These are phyloP conservation scores for Chrysoporthe puriensis DNA, from an alignment of 2,329 filamentous ascomycete genomes.

Conservation along the genomic window DNA sequence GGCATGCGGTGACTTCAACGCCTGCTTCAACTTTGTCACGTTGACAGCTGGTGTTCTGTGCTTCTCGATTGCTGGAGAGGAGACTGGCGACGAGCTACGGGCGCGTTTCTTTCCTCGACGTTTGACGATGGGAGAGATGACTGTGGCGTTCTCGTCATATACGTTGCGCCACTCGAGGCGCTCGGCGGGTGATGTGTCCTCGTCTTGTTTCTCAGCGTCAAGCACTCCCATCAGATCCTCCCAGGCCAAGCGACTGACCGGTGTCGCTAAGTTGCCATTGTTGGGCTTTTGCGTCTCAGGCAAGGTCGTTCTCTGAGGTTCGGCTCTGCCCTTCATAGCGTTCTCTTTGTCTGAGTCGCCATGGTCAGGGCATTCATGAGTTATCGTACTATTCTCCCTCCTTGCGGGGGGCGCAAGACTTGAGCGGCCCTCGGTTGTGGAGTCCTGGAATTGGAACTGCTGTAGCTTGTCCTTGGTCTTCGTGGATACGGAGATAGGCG, in stretches of 20 bases:
- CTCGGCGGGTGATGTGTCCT: slow-evolving; percentile 61
- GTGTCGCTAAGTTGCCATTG: slow-evolving; percentile 41
- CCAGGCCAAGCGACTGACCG: slow-evolving; percentile 58
- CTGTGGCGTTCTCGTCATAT: slow-evolving; percentile 45
- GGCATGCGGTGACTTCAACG: slow-evolving; percentile 67
- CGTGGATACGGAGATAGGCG: slow-evolving; percentile 56
- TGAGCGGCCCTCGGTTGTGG: slow-evolving; percentile 30
- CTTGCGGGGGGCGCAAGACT: slow-evolving; percentile 3
- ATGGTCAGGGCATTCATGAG: not conserved
- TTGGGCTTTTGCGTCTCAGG: not conserved
- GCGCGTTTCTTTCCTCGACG: slow-evolving; percentile 67
- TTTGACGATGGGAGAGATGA: slow-evolving; percentile 52
- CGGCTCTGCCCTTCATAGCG: slow-evolving; percentile 27
- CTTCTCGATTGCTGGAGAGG: slow-evolving; percentile 63
- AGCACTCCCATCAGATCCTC: slow-evolving; percentile 59
- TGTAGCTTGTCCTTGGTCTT: slow-evolving; percentile 64
- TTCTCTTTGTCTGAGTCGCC: slow-evolving; percentile 32
- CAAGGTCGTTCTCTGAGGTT: slow-evolving; percentile 10
- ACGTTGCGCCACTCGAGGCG: slow-evolving; percentile 64
- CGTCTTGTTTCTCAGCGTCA: slow-evolving; percentile 47
- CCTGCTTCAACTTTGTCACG: slow-evolving; percentile 59
- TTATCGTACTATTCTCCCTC: not conserved
- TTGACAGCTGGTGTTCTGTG: slow-evolving; percentile 54
- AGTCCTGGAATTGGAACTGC: slow-evolving; percentile 57
- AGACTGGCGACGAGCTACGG: slow-evolving; percentile 73